phyloP scores from a whole-genome alignment of 2,329 filamentous ascomycete species.

The Fusarium pseudocircinatum region DNA sequence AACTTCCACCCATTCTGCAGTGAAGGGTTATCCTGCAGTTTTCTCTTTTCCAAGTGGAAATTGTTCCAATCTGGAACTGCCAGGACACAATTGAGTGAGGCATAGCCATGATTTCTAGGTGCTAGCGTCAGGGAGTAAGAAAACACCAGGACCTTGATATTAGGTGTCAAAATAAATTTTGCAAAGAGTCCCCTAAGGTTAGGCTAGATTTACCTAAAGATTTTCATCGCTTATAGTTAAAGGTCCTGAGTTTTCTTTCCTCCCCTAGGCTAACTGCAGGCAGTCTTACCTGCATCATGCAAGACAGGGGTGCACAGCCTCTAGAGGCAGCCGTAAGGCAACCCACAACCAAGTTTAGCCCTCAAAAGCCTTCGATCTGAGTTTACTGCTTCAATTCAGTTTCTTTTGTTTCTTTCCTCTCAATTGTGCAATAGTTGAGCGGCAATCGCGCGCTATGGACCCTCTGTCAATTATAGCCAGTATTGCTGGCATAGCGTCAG shows the following conservation, averaged over 20 bases:
- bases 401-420: background rate
- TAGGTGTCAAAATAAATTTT: background rate
- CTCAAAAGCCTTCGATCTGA: background rate
- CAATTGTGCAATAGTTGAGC: background rate
- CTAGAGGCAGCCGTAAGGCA: conserved; percentile 18
- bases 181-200: background rate
- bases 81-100: background rate
- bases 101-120: background rate
- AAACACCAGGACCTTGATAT: background rate
- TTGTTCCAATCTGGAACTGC: background rate
- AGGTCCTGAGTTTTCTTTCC: background rate
- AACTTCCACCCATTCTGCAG: too few relatives aligned
- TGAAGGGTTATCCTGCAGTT: background rate
- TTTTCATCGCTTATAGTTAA: background rate
- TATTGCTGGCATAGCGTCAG: conserved; percentile 27
- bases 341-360: background rate
- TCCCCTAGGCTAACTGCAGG: background rate
- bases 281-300: background rate
- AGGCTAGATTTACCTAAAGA: background rate
- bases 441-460: background rate
- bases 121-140: background rate
- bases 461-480: conserved; percentile 25
- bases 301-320: conserved; percentile 9
- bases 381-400: background rate
- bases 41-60: background rate